Evolutionary conservation across 306 rosid genomes (phyloP), one percentile per base, ranked within the genome.

Genomic region (Medicago ruthenica): DNA sequence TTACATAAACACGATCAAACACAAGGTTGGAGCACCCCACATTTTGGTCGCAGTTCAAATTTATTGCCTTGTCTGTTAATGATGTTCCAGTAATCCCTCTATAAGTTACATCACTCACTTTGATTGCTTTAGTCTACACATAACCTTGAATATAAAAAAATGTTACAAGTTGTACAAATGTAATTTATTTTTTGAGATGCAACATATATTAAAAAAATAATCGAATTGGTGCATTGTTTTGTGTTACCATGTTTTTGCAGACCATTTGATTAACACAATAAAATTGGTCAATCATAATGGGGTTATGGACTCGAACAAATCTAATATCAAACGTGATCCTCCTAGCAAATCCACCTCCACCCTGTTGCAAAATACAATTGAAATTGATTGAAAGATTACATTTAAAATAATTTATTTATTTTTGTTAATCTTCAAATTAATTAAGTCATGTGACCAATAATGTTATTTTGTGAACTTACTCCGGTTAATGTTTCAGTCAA

Each of bases 321-420:
- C 1, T 79, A 22, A 85, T 87, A 1, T 79, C 85, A 63, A 79
- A 87, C 0, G 76, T 17, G 24, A 87, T 85, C 70, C 70, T 85
- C 71, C 85, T 87, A 1, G 88, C 88, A 80, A 14, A 87, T 76
- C 91, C 91, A 58, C 34, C 70, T 62, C 91, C 91, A 54, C 91
- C 91, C 87, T 86, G 48, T 42, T 72, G n/a, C 6, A 13, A 13
- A 45, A 40, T 40, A 8, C 44, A 40, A 39, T 62, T 9, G 8
- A 65, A 21, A 60, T 13, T n/a, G n/a, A n/a, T n/a, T 60, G 10
- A 60, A 24, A 60, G 6, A 44, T 3, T 76, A 42, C 4, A 48
- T 40, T 34, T 5, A n/a, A 34, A 40, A 64, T n/a, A 18, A 65
- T n/a, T n/a, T n/a, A n/a, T n/a, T n/a, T n/a, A n/a, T n/a, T n/a